phyloP scores from a whole-genome alignment of 2,329 filamentous ascomycete species.

The Ramichloridium luteum region DNA sequence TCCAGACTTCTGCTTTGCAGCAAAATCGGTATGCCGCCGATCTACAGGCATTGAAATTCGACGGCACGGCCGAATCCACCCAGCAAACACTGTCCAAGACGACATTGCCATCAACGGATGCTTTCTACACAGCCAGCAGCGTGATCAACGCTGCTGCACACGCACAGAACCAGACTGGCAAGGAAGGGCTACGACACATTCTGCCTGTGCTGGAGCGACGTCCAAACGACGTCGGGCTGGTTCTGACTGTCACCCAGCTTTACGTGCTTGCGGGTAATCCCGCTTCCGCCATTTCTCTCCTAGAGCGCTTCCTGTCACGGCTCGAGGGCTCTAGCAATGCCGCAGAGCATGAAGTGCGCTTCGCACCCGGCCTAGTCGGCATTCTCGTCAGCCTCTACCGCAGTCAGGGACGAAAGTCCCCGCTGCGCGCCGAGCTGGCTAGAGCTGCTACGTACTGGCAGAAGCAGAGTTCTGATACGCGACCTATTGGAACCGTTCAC shows the following conservation, averaged over 20 bases:
- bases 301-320: conserved; percentile 62
- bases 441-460: conserved; percentile 77
- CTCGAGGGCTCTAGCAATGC: conserved; percentile 51
- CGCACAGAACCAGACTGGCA: conserved; percentile 50
- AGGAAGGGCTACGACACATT: conserved; percentile 57
- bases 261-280: conserved; percentile 62
- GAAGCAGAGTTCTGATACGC: conserved; percentile 39
- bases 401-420: conserved; percentile 57
- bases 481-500: conserved; percentile 37
- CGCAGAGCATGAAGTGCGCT: conserved; percentile 57
- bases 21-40: conserved; percentile 54
- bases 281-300: conserved; percentile 58
- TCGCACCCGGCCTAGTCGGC: conserved; percentile 73
- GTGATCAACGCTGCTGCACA: conserved; percentile 64
- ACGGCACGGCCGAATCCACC: conserved; percentile 49
- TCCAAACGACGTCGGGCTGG: conserved; percentile 67
- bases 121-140: conserved; percentile 41
- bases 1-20: conserved; percentile 50
- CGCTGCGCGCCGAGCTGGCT: conserved; percentile 60
- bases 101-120: conserved; percentile 29
- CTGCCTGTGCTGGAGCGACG: conserved; percentile 58
- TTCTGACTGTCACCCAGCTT: conserved; percentile 69
- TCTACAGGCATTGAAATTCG: conserved; percentile 55
- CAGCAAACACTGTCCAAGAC: conserved; percentile 37
- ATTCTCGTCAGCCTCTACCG: conserved; percentile 69